These are phyloP conservation scores for Cetraspora pellucida DNA, from an alignment of 192 early-diverging fungal genomes.

Conservation along the genomic window DNA sequence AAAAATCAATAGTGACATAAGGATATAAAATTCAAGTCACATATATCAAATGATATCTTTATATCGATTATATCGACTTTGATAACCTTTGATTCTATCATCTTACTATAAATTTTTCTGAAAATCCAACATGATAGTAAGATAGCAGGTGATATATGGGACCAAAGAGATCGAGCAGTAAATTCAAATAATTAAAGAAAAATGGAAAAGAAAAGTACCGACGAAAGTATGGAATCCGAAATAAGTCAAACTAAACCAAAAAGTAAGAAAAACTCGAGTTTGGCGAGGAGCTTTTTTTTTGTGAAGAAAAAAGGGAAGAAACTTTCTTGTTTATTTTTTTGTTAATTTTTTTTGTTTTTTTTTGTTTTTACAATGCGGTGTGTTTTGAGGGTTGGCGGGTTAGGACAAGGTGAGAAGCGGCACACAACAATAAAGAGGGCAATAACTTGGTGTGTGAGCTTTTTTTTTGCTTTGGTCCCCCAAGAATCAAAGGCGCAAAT, in stretches of 20 bases:
- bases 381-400: not conserved
- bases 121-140: not conserved
- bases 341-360: not conserved
- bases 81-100: too few species aligned
- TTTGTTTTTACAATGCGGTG: not conserved
- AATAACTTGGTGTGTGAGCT: slow-evolving; percentile 29
- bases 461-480: slow-evolving; percentile 31
- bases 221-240: slow-evolving; percentile 3
- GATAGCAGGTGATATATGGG: not conserved
- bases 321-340: not conserved
- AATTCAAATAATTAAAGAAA: not conserved
- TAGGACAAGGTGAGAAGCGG: slow-evolving; percentile 11
- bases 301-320: not conserved
- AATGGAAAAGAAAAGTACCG: slow-evolving; percentile 22
- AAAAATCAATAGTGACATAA: too few species aligned
- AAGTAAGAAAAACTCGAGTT: not conserved
- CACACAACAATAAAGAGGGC: slow-evolving; percentile 30
- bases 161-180: not conserved
- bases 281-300: slow-evolving; percentile 4
- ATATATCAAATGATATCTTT: too few species aligned
- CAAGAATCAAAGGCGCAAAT: slow-evolving; percentile 28
- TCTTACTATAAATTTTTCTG: too few species aligned
- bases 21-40: too few species aligned
- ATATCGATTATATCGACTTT: too few species aligned
- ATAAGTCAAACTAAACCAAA: not conserved